These are phyloP conservation scores for Claviceps pusilla DNA, from an alignment of 2,329 filamentous ascomycete genomes.

Conservation along the genomic window DNA sequence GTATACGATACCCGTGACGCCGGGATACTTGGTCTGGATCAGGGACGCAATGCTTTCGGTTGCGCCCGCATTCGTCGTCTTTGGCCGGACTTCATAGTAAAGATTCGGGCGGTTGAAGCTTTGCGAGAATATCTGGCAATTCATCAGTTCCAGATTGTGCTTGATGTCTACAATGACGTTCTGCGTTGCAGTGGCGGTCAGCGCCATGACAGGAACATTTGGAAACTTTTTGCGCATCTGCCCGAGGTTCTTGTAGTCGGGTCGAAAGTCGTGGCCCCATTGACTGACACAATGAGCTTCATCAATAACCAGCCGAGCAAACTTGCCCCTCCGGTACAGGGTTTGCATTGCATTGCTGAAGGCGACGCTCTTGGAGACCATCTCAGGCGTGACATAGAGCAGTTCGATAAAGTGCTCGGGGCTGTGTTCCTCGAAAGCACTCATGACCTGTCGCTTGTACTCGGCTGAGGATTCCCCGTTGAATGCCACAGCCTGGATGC, in stretches of 20 bases:
- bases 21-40: constrained; percentile 55
- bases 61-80: constrained; percentile 40
- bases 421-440: constrained; percentile 42
- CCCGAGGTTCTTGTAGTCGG: constrained; percentile 82
- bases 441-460: constrained; percentile 52
- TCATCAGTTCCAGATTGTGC: constrained; percentile 70
- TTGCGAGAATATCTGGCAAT: constrained; percentile 68
- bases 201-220: constrained; percentile 76
- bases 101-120: constrained; percentile 97
- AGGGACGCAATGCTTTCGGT: constrained; percentile 40
- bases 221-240: constrained; percentile 57
- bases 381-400: constrained; percentile 92
- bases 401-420: constrained; percentile 70
- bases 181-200: constrained; percentile 88
- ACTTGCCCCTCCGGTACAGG: constrained; percentile 53
- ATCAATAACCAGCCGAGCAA: constrained; percentile 89
- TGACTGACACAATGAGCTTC: constrained; percentile 99
- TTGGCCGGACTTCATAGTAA: constrained; percentile 68
- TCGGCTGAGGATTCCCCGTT: constrained; percentile 58
- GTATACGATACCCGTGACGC: constrained; percentile 81
- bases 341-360: constrained; percentile 52
- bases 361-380: constrained; percentile 67
- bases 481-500: constrained; percentile 66
- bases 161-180: constrained; percentile 88
- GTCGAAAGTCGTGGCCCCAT: constrained; percentile 96